Evolutionary conservation across 2,329 filamentous ascomycete genomes (phyloP).

Genomic region (Alternaria brassicicola): DNA sequence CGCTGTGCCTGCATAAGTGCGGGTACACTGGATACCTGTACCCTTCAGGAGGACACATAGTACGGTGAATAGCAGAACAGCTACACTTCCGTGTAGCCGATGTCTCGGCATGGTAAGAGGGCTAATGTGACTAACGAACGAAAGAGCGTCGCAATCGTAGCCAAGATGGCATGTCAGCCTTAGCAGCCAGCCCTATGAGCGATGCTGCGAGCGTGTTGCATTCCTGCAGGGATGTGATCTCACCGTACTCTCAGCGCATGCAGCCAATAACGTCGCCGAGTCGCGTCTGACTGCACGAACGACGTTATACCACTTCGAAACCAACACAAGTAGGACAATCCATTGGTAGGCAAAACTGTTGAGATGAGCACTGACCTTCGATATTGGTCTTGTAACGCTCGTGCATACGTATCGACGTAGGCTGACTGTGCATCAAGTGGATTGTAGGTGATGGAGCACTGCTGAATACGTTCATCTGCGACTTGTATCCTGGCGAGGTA

Average conservation of each 20-base stretch:
- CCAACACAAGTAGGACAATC: not conserved
- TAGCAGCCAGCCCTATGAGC: constrained; percentile 35
- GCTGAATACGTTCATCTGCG: not conserved
- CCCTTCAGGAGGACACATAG: constrained; percentile 11
- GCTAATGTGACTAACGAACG: not conserved
- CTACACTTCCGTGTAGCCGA: constrained; percentile 11
- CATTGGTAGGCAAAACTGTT: not conserved
- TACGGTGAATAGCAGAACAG: constrained; percentile 23
- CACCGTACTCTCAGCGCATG: constrained; percentile 25
- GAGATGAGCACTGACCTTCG: not conserved
- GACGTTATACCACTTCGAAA: not conserved
- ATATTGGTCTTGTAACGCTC: not conserved
- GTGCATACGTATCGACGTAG: not conserved
- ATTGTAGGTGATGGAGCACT: not conserved
- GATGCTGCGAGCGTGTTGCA: constrained; percentile 11
- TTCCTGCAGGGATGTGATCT: constrained; percentile 26
- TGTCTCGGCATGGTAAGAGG: not conserved
- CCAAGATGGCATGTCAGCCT: constrained; percentile 18
- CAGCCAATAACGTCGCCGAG: not conserved
- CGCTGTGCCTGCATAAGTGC: constrained; percentile 14
- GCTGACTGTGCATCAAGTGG: constrained; percentile 1
- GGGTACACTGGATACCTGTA: not conserved
- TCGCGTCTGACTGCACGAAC: not conserved
- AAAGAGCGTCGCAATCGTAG: not conserved
- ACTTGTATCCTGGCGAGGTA: not conserved